A percentile compares a stretch with the other conserved stretches of the same genome.
These are phyloP conservation scores for Aspergillus indologenus DNA, from an alignment of 495 filamentous ascomycete species.

Conservation along the genomic window DNA sequence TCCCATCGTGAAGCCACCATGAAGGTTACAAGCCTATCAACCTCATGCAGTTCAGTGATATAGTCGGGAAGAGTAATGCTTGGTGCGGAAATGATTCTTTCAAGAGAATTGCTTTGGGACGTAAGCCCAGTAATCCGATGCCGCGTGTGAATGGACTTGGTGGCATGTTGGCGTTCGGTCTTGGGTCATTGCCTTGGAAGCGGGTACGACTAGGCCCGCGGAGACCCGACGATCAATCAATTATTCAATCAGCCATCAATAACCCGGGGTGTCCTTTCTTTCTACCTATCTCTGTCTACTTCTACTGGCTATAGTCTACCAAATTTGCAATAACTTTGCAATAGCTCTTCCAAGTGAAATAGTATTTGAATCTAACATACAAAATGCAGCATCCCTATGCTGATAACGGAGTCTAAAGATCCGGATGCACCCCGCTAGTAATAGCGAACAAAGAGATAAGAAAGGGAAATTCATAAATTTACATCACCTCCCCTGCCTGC, in stretches of 20 bases:
- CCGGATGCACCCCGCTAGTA: neutral
- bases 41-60: constrained; percentile 28
- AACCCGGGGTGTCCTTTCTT: neutral
- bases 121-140: constrained; percentile 8
- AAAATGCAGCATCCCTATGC: neutral
- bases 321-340: neutral
- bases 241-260: neutral
- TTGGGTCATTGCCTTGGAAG: constrained; percentile 16
- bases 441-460: neutral
- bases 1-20: constrained; percentile 63
- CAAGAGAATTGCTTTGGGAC: constrained; percentile 3
- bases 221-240: constrained; percentile 10
- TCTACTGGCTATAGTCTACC: neutral
- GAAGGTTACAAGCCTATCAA: constrained; percentile 20
- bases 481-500: constrained; percentile 13
- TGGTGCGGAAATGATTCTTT: neutral
- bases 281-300: neutral
- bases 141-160: constrained; percentile 15
- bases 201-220: constrained; percentile 16
- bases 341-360: neutral
- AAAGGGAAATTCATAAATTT: constrained; percentile 5
- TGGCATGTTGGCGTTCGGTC: constrained; percentile 24
- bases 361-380: constrained; percentile 1
- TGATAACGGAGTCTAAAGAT: neutral
- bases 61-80: neutral